Conservation (phyloP, 1,139 yeast genomes). For the Debaryomyces subglobosus region DNA sequence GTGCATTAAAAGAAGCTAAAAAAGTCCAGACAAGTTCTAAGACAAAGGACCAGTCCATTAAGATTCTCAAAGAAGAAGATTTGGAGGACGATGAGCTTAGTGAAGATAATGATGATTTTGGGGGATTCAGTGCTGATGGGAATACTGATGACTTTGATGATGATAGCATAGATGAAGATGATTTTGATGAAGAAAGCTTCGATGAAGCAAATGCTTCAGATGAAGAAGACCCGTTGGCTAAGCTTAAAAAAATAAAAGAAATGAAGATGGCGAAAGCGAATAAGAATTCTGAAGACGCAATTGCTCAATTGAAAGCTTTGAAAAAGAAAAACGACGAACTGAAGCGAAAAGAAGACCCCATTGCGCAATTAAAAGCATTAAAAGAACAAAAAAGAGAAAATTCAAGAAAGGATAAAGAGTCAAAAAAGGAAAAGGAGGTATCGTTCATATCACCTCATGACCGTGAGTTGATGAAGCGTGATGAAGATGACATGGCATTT, state of each 20-base stretch:
- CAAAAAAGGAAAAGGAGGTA: slow-evolving; percentile 13
- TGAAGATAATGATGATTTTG: slow-evolving; percentile 18
- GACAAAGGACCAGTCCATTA: slow-evolving; percentile 11
- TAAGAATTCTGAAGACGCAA: slow-evolving; percentile 24
- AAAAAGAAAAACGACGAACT: slow-evolving; percentile 27
- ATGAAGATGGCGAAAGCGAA: slow-evolving; percentile 12
- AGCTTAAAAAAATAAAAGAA: slow-evolving; percentile 25
- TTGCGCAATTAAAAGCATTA: slow-evolving; percentile 47
- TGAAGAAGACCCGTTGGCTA: slow-evolving; percentile 26
- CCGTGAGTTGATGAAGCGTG: slow-evolving; percentile 52
- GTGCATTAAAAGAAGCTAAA: slow-evolving; percentile 13
- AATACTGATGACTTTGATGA: slow-evolving; percentile 12
- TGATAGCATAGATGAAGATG: slow-evolving; percentile 11
- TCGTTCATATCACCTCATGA: slow-evolving; percentile 38
- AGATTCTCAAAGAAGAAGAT: slow-evolving; percentile 35
- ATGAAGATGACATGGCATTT: slow-evolving; percentile 78
- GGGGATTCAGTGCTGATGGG: slow-evolving; percentile 16
- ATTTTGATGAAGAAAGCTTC: slow-evolving; percentile 10
- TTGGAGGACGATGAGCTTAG: slow-evolving; percentile 17
- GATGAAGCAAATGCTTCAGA: slow-evolving; percentile 11
- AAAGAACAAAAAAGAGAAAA: slow-evolving; percentile 32
- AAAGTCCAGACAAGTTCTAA: slow-evolving; percentile 4
- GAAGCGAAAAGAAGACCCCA: slow-evolving; percentile 32
- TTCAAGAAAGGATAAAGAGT: slow-evolving; percentile 16
- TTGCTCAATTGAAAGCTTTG: slow-evolving; percentile 43